A percentile compares a stretch with the other conserved stretches of the same genome.
Evolutionary conservation across 139 green algal species (phyloP).

Genomic region (Chlorella sp.): DNA sequence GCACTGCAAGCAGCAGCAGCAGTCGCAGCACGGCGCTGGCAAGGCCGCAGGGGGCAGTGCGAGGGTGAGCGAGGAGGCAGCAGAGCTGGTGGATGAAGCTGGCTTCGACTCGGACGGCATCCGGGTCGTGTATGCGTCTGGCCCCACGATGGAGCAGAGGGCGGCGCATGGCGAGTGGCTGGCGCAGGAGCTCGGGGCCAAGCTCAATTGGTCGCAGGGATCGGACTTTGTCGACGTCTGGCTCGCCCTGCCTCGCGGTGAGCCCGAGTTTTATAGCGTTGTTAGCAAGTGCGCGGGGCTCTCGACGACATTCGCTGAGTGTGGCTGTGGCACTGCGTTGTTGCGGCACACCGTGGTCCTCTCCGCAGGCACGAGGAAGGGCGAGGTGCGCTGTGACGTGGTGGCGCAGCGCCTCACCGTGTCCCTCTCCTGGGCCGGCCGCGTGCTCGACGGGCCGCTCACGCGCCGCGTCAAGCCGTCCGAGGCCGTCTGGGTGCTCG

Average conservation of each 20-base stretch:
- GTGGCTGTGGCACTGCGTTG: neutral
- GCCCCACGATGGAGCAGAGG: neutral
- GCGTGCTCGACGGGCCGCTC: constrained; percentile 52
- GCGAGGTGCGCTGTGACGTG: neutral
- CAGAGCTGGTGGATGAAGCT: neutral
- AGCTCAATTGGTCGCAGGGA: constrained; percentile 6
- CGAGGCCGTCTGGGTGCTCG: constrained; percentile 56
- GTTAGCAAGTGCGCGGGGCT: neutral
- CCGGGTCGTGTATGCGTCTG: constrained; percentile 6
- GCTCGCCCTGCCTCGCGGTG: constrained; percentile 13
- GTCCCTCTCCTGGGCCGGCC: constrained; percentile 50
- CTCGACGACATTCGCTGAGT: too few species aligned
- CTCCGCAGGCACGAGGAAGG: neutral
- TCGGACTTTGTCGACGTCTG: constrained; percentile 8
- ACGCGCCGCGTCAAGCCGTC: constrained; percentile 20
- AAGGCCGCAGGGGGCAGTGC: too few species aligned
- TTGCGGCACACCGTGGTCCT: neutral
- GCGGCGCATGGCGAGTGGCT: neutral
- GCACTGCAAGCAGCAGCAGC: too few species aligned
- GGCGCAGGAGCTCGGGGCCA: neutral
- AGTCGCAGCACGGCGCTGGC: neutral
- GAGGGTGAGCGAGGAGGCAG: neutral
- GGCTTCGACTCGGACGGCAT: constrained; percentile 17
- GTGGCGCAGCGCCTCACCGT: constrained; percentile 33
- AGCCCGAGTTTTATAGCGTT: neutral